Evolutionary conservation across 2,329 filamentous ascomycete species (phyloP).

Genomic region (Biscogniauxia sp.): DNA sequence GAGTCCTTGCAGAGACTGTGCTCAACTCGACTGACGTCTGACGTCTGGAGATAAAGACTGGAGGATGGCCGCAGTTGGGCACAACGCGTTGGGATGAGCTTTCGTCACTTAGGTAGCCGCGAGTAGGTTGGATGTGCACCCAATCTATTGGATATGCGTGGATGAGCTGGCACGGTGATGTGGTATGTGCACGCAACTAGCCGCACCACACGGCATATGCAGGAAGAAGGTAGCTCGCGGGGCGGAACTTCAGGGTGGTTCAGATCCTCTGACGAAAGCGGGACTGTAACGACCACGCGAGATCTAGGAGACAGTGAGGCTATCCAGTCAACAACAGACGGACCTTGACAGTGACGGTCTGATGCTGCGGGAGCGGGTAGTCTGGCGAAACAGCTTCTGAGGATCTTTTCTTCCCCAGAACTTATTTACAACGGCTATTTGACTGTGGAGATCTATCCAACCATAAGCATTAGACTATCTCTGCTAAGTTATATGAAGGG

Average conservation of each 20-base stretch:
- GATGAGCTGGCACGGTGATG: slow-evolving; percentile 60
- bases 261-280: slow-evolving; percentile 32
- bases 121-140: slow-evolving; percentile 46
- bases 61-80: slow-evolving; percentile 46
- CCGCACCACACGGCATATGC: slow-evolving; percentile 59
- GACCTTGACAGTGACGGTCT: slow-evolving; percentile 24
- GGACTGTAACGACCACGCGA: slow-evolving; percentile 31
- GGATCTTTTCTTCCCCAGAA: slow-evolving; percentile 31
- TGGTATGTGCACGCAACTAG: slow-evolving; percentile 52
- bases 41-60: slow-evolving; percentile 33
- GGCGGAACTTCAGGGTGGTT: slow-evolving; percentile 45
- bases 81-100: slow-evolving; percentile 39
- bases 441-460: slow-evolving; percentile 41
- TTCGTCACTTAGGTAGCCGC: slow-evolving; percentile 44
- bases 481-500: slow-evolving; percentile 38
- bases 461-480: slow-evolving; percentile 40
- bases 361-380: slow-evolving; percentile 29
- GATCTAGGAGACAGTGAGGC: slow-evolving; percentile 26
- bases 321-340: slow-evolving; percentile 21
- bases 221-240: slow-evolving; percentile 50
- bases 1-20: slow-evolving; percentile 23
- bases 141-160: slow-evolving; percentile 58
- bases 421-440: slow-evolving; percentile 31
- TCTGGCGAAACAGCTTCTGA: slow-evolving; percentile 34
- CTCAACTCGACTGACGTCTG: slow-evolving; percentile 24